phyloP scores from a whole-genome alignment of 805 yeast genomes.

The Metschnikowia anglica region DNA sequence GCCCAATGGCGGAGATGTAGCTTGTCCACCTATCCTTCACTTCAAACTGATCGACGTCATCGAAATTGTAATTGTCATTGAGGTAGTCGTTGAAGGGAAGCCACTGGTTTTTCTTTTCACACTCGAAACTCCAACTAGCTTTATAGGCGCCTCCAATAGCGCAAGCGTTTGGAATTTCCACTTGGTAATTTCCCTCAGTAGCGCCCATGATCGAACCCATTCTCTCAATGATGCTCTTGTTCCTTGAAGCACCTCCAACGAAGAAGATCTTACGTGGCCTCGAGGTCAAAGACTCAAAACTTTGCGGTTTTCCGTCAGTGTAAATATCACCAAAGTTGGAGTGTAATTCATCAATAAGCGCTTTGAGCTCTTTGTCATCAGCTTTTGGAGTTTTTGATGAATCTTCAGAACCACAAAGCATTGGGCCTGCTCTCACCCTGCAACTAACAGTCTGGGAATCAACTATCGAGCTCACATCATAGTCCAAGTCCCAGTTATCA shows the following conservation, averaged over 20 bases:
- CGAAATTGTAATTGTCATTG: slow-evolving; percentile 39
- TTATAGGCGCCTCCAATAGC: slow-evolving; percentile 89
- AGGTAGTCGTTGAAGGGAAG: slow-evolving; percentile 45
- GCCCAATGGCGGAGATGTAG: slow-evolving; percentile 52
- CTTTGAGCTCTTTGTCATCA: slow-evolving; percentile 11
- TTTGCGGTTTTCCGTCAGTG: slow-evolving; percentile 52
- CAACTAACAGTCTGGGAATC: slow-evolving; percentile 88
- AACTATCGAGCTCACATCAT: slow-evolving; percentile 74
- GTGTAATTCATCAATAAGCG: slow-evolving; percentile 28
- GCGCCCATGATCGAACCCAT: slow-evolving; percentile 74
- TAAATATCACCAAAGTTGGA: slow-evolving; percentile 41
- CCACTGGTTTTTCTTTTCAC: slow-evolving; percentile 34
- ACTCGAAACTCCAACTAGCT: slow-evolving; percentile 66
- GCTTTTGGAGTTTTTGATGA: slow-evolving; percentile 5
- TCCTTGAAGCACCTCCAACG: slow-evolving; percentile 87
- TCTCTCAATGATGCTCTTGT: slow-evolving; percentile 61
- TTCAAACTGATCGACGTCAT: slow-evolving; percentile 44
- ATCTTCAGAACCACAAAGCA: slow-evolving; percentile 46
- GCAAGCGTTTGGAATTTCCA: slow-evolving; percentile 85
- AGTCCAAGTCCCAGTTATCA: slow-evolving; percentile 46
- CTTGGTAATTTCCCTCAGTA: slow-evolving; percentile 59
- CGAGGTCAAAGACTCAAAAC: slow-evolving; percentile 42
- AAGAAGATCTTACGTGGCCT: slow-evolving; percentile 70
- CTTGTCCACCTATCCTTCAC: slow-evolving; percentile 47
- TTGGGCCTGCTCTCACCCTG: slow-evolving; percentile 74